These are phyloP conservation scores for Trichoderma brevicompactum DNA, from an alignment of 2,329 filamentous ascomycete genomes.

Conservation along the genomic window DNA sequence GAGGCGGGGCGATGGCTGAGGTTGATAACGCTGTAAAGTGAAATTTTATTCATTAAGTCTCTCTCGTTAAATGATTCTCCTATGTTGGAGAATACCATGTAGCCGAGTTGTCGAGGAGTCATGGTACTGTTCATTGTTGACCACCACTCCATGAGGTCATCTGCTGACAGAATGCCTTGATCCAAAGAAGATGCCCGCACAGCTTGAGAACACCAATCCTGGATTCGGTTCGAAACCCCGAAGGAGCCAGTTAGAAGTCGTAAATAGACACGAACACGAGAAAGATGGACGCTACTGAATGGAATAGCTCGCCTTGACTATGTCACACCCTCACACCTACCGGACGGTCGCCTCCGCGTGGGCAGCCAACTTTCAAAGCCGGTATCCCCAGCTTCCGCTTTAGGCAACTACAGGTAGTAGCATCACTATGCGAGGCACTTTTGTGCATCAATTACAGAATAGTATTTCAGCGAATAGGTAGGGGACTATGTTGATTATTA, in stretches of 20 bases:
- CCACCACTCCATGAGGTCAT: no score
- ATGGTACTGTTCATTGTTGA: background rate
- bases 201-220: background rate
- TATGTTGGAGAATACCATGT: background rate
- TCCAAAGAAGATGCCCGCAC: background rate
- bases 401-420: background rate
- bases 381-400: background rate
- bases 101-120: no score
- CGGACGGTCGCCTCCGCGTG: constrained; percentile 17
- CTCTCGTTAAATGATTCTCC: no score
- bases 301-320: background rate
- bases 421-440: constrained; percentile 5
- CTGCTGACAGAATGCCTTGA: no score
- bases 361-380: background rate
- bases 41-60: background rate
- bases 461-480: background rate
- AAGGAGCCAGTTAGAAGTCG: background rate
- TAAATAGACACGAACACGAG: background rate
- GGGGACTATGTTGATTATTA: background rate
- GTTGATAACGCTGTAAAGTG: background rate
- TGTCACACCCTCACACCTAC: background rate
- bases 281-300: background rate
- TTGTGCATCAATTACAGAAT: background rate
- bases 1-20: background rate
- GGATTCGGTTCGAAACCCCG: background rate